These are phyloP conservation scores for Exobasidium rhododendri DNA, from an alignment of 1,284 basidiomycete species.

Conservation along the genomic window DNA sequence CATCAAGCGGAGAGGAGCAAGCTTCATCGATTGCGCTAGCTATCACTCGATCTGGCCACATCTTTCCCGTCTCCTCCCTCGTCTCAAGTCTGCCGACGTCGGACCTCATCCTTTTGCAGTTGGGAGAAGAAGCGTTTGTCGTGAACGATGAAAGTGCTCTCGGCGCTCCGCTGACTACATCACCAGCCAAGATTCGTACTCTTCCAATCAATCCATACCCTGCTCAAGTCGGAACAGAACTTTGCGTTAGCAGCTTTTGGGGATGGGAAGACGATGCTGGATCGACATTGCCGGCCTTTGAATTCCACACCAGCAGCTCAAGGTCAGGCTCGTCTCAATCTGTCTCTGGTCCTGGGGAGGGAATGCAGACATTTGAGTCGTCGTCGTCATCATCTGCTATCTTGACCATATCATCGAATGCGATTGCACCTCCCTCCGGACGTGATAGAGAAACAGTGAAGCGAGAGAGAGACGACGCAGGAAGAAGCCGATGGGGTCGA, in stretches of 20 bases:
- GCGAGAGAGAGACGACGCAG: conserved; percentile 33
- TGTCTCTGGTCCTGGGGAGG: neutral
- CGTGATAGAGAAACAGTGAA: conserved; percentile 30
- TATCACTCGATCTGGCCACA: conserved; percentile 49
- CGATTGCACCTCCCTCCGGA: conserved; percentile 21
- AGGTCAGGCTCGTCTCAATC: neutral
- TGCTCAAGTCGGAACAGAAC: conserved; percentile 59
- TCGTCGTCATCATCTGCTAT: too few relatives aligned
- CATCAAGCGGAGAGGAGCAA: neutral
- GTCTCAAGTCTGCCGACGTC: conserved; percentile 64
- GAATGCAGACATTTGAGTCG: neutral
- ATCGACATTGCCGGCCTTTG: conserved; percentile 30
- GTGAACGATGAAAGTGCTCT: neutral
- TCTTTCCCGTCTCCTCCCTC: conserved; percentile 61
- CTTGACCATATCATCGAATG: conserved; percentile 1
- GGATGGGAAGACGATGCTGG: conserved; percentile 54
- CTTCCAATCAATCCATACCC: conserved; percentile 71
- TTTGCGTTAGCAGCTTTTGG: conserved; percentile 64
- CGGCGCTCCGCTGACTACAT: conserved; percentile 23
- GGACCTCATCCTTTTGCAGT: conserved; percentile 60
- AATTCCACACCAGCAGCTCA: conserved; percentile 16
- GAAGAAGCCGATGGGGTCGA: conserved; percentile 43
- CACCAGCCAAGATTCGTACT: conserved; percentile 54
- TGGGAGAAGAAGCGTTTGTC: conserved; percentile 25
- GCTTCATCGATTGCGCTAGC: conserved; percentile 51